Conservation (phyloP, 352 stramenopile species). For the Vaucheria bursata region DNA sequence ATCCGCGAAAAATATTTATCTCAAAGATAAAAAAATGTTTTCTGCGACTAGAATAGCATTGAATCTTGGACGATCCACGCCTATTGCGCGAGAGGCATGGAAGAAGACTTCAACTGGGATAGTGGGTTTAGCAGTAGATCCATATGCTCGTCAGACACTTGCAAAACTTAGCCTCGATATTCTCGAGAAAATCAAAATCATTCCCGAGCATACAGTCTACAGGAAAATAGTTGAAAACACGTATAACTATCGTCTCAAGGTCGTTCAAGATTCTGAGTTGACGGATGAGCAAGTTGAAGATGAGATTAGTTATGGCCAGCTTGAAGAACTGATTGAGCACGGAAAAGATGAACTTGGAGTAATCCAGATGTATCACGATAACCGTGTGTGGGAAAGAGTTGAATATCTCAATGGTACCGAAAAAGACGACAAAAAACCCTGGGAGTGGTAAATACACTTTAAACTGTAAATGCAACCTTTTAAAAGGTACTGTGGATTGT, state of each 20-base stretch:
- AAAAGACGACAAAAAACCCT: slow-evolving; percentile 2
- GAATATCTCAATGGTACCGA: slow-evolving; percentile 29
- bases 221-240: slow-evolving; percentile 39
- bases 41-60: slow-evolving; percentile 7
- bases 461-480: not conserved
- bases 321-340: slow-evolving; percentile 39
- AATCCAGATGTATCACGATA: slow-evolving; percentile 41
- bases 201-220: slow-evolving; percentile 32
- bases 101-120: slow-evolving; percentile 48
- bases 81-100: slow-evolving; percentile 26
- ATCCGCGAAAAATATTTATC: too few species aligned
- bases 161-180: slow-evolving; percentile 29
- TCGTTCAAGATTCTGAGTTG: not conserved
- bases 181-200: slow-evolving; percentile 43
- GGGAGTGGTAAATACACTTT: slow-evolving; percentile 4
- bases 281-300: slow-evolving; percentile 45
- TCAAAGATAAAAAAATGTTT: slow-evolving; percentile 11
- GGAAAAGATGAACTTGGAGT: slow-evolving; percentile 31
- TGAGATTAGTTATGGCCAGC: slow-evolving; percentile 40
- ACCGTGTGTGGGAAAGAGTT: slow-evolving; percentile 30
- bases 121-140: slow-evolving; percentile 34
- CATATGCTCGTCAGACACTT: slow-evolving; percentile 31
- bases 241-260: slow-evolving; percentile 42
- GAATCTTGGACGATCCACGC: slow-evolving; percentile 15
- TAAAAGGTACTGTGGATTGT: too few species aligned